Evolutionary conservation across 371 early-diverging fungal genomes (phyloP), one percentile per base, ranked within the genome.

Genomic region (Mucor piriformis): DNA sequence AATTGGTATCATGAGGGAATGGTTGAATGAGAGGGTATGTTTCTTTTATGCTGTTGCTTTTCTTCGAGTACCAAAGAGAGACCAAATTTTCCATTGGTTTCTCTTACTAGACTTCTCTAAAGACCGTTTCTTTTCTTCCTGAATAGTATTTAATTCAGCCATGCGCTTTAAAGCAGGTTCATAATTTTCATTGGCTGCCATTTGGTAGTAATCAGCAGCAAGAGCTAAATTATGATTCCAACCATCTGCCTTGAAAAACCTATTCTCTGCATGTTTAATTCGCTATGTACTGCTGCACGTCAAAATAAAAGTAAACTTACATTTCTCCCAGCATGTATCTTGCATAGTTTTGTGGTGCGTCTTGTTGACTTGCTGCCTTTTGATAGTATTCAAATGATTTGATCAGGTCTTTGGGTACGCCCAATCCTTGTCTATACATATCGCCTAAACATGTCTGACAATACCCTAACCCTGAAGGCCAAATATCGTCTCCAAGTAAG

Each of bases 261-360:
- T 78, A 60, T 29, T 29, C 37, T n/a, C 11, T 12, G 44, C 15
- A 29, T 5, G 15, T 4, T 15, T 21, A 6, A 27, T 33, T 18
- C 15, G 4, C 6, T 12, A 24, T 27, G 40, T 38, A 40, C n/a
- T n/a, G n/a, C n/a, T n/a, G n/a, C n/a, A n/a, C n/a, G n/a, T n/a
- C n/a, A n/a, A n/a, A 42, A 37, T 21, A 54, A 43, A 42, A 25
- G 11, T 13, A 6, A 1, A 34, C 61, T 63, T 72, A 76, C 79
- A 79, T 76, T 65, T 79, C 79, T 42, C 76, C 79, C 12, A 79
- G 44, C 73, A 74, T 76, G 50, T 66, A 79, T n/a, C 72, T 64
- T 11, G 79, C 74, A 68, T 79, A 74, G 43, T 73, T 76, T 47
- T 76, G 76, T n/a, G 79, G 74, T 13, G 76, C 67, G 52, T 76